Conservation (phyloP, 2,329 filamentous ascomycete genomes). For the Fusarium albidum region DNA sequence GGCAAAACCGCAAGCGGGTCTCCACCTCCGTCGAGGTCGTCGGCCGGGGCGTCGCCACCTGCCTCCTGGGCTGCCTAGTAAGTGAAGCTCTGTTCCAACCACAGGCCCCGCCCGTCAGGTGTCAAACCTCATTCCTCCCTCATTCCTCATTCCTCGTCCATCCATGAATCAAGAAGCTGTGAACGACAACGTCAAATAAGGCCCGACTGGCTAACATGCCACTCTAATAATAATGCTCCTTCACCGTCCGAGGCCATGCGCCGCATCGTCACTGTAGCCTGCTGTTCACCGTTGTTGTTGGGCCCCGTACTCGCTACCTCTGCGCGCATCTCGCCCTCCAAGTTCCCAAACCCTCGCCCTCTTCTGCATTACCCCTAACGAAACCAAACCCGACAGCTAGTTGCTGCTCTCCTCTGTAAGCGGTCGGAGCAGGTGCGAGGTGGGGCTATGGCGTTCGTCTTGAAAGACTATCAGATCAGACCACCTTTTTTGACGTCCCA, state of each 20-base stretch:
- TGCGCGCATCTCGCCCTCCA: neutral
- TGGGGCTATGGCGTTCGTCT: constrained; percentile 21
- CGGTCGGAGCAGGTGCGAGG: constrained; percentile 7
- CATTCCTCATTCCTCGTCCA: constrained; percentile 9
- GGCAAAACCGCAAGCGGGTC: constrained; percentile 31
- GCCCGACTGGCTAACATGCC: constrained; percentile 36
- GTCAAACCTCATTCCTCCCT: constrained; percentile 23
- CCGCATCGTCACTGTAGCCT: constrained; percentile 10
- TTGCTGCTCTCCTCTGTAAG: neutral
- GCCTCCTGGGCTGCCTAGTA: neutral
- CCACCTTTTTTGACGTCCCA: constrained; percentile 23
- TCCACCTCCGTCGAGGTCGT: constrained; percentile 26
- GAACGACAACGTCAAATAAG: constrained; percentile 27
- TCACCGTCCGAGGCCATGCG: constrained; percentile 9
- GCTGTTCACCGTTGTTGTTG: neutral
- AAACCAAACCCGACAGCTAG: neutral
- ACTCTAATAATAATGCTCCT: constrained; percentile 8
- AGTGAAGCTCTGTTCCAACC: constrained; percentile 15
- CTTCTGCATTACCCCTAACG: neutral
- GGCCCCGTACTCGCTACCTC: neutral
- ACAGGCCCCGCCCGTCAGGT: constrained; percentile 32
- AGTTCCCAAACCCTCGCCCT: too few species aligned
- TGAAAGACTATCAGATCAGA: constrained; percentile 25
- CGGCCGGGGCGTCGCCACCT: constrained; percentile 33
- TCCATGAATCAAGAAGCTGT: constrained; percentile 16